A percentile compares a stretch with the other conserved stretches of the same genome.
phyloP scores from a whole-genome alignment of 108 stramenopile species.

The Skeletonema menzelii region DNA sequence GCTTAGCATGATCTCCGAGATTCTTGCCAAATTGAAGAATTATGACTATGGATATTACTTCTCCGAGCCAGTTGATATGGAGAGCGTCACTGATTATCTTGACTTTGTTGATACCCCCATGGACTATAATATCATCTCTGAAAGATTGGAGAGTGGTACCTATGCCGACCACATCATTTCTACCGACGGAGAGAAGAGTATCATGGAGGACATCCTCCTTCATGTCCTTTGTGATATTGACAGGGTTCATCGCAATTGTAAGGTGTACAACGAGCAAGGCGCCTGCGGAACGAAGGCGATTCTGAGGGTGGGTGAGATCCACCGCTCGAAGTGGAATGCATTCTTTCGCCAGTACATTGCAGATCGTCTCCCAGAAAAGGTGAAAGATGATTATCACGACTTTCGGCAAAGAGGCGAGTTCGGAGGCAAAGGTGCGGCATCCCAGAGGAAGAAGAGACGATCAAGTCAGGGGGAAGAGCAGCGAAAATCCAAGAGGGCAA shows the following conservation, averaged over 20 bases:
- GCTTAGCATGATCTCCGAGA: constrained; percentile 14
- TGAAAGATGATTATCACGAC: neutral
- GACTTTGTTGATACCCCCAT: constrained; percentile 28
- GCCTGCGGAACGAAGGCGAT: constrained; percentile 11
- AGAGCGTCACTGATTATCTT: constrained; percentile 3
- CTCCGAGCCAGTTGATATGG: constrained; percentile 26
- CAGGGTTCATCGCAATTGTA: constrained; percentile 35
- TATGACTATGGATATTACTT: constrained; percentile 43
- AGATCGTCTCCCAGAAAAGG: constrained; percentile 24
- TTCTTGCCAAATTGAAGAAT: constrained; percentile 28
- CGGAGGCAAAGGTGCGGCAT: constrained; percentile 1
- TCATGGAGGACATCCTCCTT: constrained; percentile 39
- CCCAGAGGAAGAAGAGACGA: constrained; percentile 5
- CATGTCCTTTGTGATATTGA: constrained; percentile 35
- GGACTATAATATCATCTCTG: constrained; percentile 39
- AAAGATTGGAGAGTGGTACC: constrained; percentile 30
- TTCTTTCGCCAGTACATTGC: constrained; percentile 28
- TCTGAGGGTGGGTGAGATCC: constrained; percentile 24
- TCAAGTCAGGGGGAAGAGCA: constrained; percentile 1
- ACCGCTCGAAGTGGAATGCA: constrained; percentile 40
- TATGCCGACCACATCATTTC: constrained; percentile 24
- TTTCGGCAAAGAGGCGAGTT: constrained; percentile 17
- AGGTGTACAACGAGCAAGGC: constrained; percentile 25
- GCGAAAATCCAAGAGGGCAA: constrained; percentile 13
- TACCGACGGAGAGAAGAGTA: constrained; percentile 21